Evolutionary conservation across 2,329 filamentous ascomycete species (phyloP).

Genomic region (Fusarium circinatum): DNA sequence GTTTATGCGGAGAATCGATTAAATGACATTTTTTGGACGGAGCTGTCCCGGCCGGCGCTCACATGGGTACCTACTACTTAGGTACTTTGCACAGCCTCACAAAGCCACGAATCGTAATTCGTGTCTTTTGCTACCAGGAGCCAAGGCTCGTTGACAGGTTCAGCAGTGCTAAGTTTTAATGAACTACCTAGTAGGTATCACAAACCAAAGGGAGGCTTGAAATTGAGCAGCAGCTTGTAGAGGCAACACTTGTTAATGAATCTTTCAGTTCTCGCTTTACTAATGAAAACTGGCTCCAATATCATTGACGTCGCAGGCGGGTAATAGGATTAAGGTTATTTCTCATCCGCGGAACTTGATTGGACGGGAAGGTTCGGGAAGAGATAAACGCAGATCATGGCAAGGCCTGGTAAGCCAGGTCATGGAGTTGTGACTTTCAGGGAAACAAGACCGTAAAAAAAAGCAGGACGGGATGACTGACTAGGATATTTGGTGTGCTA

Average conservation of each 20-base stretch:
- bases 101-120: slow-evolving; percentile 11
- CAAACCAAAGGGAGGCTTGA: background rate
- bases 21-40: background rate
- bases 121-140: background rate
- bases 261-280: background rate
- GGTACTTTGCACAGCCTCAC: slow-evolving; percentile 39
- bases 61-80: background rate
- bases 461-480: background rate
- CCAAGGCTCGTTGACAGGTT: background rate
- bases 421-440: slow-evolving; percentile 8
- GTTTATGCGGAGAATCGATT: background rate
- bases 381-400: slow-evolving; percentile 26
- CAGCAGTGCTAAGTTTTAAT: background rate
- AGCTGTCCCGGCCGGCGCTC: background rate
- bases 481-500: background rate
- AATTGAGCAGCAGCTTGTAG: background rate
- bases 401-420: slow-evolving; percentile 4
- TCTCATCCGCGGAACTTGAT: slow-evolving; percentile 11
- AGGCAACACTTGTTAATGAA: background rate
- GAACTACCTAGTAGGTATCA: background rate
- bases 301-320: slow-evolving; percentile 12
- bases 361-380: slow-evolving; percentile 9
- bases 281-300: background rate
- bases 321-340: slow-evolving; percentile 34
- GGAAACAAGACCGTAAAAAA: slow-evolving; percentile 8